A percentile compares a stretch with the other conserved stretches of the same genome.
Conservation (phyloP, 306 rosid genomes). For the Sindora glabra region DNA sequence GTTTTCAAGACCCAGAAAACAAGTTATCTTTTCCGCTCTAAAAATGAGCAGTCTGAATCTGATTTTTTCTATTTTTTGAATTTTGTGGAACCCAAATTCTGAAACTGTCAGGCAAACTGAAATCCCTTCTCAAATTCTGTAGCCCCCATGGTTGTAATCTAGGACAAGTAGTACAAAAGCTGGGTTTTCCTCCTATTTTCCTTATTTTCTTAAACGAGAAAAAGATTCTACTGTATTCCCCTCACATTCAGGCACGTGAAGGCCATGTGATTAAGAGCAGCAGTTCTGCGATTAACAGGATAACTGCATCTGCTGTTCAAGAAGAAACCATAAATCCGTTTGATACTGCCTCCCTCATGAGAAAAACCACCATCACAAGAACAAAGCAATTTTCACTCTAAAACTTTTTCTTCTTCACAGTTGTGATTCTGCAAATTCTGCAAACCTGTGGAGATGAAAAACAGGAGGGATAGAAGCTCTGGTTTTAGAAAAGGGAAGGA, state of each 20-base stretch:
- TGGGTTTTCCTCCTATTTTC: not conserved
- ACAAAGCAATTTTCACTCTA: not conserved
- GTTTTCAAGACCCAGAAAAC: not conserved
- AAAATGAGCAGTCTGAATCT: no score
- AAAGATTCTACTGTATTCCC: constrained; percentile 13
- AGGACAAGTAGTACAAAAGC: not conserved
- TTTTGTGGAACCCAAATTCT: not conserved
- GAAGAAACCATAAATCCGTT: constrained; percentile 10
- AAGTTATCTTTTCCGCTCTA: not conserved
- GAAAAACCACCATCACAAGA: not conserved
- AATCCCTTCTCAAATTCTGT: constrained; percentile 22
- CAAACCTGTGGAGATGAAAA: constrained; percentile 22
- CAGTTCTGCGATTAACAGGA: constrained; percentile 4
- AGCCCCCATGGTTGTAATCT: constrained; percentile 23
- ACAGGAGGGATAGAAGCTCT: constrained; percentile 26
- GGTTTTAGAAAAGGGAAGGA: not conserved
- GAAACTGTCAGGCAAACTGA: not conserved
- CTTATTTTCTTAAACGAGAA: not conserved
- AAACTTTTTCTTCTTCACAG: constrained; percentile 15
- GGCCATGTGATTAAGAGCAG: constrained; percentile 24
- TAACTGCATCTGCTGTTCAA: not conserved
- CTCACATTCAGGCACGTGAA: constrained; percentile 22
- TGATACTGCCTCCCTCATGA: constrained; percentile 20
- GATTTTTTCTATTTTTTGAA: no score
- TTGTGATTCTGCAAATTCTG: constrained; percentile 10